These are phyloP conservation scores for Chenopodium suecicum DNA, from an alignment of 148 eudicot species.

Conservation along the genomic window DNA sequence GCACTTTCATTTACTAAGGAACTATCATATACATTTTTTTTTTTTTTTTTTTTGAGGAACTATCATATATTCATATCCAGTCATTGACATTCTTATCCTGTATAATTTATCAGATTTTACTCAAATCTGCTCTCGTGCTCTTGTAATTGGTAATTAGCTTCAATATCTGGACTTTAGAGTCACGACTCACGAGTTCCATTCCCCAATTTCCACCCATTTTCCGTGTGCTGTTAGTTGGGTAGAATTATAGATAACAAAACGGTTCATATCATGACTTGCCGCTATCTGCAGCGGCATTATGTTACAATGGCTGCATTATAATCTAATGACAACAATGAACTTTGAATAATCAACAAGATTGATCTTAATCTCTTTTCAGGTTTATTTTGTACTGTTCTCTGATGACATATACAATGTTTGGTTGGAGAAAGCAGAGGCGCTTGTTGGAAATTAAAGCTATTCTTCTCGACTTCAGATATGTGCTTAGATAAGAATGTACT, in stretches of 20 bases:
- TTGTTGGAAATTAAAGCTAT: conserved; percentile 15
- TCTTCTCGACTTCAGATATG: background rate
- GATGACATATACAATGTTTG: conserved; percentile 76
- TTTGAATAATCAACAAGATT: conserved; percentile 2
- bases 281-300: background rate
- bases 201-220: background rate
- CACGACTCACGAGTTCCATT: background rate
- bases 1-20: background rate
- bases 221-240: background rate
- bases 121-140: background rate
- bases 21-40: background rate
- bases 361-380: conserved; percentile 44
- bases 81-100: background rate
- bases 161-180: background rate
- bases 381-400: conserved; percentile 73
- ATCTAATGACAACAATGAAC: background rate
- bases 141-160: background rate
- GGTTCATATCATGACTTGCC: background rate
- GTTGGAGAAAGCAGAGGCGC: conserved; percentile 59
- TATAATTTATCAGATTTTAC: background rate
- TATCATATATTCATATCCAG: background rate
- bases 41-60: no score
- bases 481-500: background rate
- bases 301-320: background rate
- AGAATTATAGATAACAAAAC: background rate